Conservation (phyloP, 2,329 filamentous ascomycete species). For the Penicillium sp. region DNA sequence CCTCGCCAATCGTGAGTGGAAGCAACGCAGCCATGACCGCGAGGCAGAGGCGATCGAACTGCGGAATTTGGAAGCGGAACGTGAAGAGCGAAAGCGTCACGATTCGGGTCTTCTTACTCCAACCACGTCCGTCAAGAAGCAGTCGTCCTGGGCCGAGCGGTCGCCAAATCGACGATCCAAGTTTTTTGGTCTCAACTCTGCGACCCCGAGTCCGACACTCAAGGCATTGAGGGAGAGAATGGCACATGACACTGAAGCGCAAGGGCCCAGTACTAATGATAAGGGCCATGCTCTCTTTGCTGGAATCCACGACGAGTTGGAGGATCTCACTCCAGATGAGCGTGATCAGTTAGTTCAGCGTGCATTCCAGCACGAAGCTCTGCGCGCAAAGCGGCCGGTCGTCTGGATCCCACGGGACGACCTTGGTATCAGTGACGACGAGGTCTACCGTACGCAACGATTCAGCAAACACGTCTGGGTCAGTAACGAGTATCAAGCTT, state of each 20-base stretch:
- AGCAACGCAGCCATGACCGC: slow-evolving; percentile 34
- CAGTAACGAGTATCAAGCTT: slow-evolving; percentile 82
- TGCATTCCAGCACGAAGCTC: slow-evolving; percentile 84
- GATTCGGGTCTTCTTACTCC: slow-evolving; percentile 10
- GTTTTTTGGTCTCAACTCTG: slow-evolving; percentile 35
- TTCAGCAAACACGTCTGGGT: slow-evolving; percentile 83
- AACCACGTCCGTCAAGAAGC: slow-evolving; percentile 23
- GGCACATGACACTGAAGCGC: slow-evolving; percentile 60
- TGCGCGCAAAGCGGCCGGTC: slow-evolving; percentile 75
- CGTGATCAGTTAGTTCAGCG: slow-evolving; percentile 77
- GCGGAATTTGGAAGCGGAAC: slow-evolving; percentile 29
- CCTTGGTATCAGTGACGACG: slow-evolving; percentile 83
- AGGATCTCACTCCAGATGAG: slow-evolving; percentile 86
- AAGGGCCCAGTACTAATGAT: slow-evolving; percentile 49
- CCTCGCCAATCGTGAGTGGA: slow-evolving; percentile 41
- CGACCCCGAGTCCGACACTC: slow-evolving; percentile 28
- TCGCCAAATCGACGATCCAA: slow-evolving; percentile 36
- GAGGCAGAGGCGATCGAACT: slow-evolving; percentile 47
- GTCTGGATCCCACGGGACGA: slow-evolving; percentile 94
- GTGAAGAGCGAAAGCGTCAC: slow-evolving; percentile 14
- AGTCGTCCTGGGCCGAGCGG: slow-evolving; percentile 41
- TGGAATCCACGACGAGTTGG: slow-evolving; percentile 84
- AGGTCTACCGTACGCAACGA: slow-evolving; percentile 69
- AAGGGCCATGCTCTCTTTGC: slow-evolving; percentile 80
- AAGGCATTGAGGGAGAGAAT: slow-evolving; percentile 33